These are phyloP conservation scores for Trypanosoma lewisi DNA, from an alignment of 208 protist genomes.

Conservation along the genomic window DNA sequence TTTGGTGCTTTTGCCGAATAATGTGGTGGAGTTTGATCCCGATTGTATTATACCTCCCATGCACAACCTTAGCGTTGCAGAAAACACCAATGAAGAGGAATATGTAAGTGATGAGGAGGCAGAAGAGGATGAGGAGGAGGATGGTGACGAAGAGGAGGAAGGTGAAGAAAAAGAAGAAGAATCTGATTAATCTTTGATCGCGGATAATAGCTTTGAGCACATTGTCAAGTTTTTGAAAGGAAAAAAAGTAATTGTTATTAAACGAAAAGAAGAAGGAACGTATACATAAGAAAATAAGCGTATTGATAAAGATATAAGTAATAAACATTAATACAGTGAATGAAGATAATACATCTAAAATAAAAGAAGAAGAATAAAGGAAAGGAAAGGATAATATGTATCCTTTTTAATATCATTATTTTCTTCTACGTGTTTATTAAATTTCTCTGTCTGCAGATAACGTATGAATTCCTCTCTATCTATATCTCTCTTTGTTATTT, in stretches of 20 bases:
- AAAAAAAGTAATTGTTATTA: not conserved
- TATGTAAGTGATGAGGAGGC: constrained; percentile 1
- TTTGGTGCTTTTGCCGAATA: constrained; percentile 69
- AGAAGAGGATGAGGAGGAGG: constrained; percentile 23
- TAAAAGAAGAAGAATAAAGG: too few relatives aligned
- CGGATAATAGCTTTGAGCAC: constrained; percentile 3
- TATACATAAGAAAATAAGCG: too few relatives aligned
- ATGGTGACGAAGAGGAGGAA: constrained; percentile 33
- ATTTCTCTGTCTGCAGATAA: too few relatives aligned
- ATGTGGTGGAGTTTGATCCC: constrained; percentile 77
- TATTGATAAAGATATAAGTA: too few relatives aligned
- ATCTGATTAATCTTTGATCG: not conserved
- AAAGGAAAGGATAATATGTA: too few relatives aligned
- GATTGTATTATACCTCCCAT: constrained; percentile 70
- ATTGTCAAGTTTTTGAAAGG: constrained; percentile 3
- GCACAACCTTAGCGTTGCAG: constrained; percentile 45
- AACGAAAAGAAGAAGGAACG: too few relatives aligned
- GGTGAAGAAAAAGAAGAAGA: constrained; percentile 34
- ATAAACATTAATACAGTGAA: too few relatives aligned
- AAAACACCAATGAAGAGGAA: constrained; percentile 22
- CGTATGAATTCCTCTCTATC: too few relatives aligned
- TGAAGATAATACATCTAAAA: too few relatives aligned
- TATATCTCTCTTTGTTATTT: too few relatives aligned
- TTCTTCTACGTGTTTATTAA: too few relatives aligned
- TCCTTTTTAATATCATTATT: too few relatives aligned